A percentile compares a stretch with the other conserved stretches of the same genome.
Evolutionary conservation across 2,329 filamentous ascomycete species (phyloP).

Genomic region (Grosmannia penicillata): DNA sequence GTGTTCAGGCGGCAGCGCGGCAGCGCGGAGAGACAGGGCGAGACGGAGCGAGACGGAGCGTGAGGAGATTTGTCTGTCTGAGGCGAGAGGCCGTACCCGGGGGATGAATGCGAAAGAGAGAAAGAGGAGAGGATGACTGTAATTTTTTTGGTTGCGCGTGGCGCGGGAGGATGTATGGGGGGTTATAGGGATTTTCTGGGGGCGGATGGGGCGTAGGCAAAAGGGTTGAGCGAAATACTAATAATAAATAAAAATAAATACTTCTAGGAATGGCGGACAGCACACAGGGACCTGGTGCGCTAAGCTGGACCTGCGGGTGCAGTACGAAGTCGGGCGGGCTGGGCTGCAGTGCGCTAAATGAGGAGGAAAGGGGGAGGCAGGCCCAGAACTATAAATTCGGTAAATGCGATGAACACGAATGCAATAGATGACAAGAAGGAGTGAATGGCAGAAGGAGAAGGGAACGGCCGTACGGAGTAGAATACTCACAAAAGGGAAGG

Average conservation of each 20-base stretch:
- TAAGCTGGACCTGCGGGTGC: neutral
- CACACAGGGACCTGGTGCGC: neutral
- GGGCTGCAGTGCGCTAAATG: slow-evolving; percentile 5
- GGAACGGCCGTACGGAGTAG: no score
- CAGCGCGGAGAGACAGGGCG: neutral
- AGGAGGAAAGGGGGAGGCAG: neutral
- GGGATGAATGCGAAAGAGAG: slow-evolving; percentile 1
- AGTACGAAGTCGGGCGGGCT: neutral
- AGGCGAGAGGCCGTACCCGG: no score
- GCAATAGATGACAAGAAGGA: no score
- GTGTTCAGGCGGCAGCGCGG: neutral
- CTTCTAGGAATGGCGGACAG: neutral
- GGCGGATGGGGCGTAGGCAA: neutral
- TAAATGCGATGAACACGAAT: neutral
- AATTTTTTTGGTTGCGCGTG: slow-evolving; percentile 1
- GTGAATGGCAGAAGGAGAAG: neutral
- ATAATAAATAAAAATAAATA: neutral
- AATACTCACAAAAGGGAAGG: no score
- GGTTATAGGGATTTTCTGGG: slow-evolving; percentile 7
- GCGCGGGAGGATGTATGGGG: slow-evolving; percentile 6
- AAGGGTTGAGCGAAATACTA: slow-evolving; percentile 2
- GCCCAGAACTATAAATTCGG: neutral
- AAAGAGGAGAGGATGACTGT: no score
- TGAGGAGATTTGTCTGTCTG: neutral
- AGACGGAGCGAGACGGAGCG: neutral